Base-by-base conservation (phyloP, 495 filamentous ascomycete species). In the Penicillium dipodomyicola region DNA sequence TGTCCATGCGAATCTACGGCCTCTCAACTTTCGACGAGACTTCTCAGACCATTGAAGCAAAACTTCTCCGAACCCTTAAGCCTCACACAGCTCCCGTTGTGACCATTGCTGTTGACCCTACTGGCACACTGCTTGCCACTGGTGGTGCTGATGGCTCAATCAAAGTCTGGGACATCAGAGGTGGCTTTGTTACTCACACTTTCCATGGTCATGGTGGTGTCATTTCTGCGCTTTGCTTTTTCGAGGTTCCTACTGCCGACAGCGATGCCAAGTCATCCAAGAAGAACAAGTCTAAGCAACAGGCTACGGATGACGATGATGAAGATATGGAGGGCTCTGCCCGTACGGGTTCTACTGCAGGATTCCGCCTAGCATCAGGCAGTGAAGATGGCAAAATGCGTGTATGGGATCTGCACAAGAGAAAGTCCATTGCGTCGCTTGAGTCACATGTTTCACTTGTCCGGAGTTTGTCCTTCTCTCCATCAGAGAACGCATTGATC, bases 101-200 rank as follows among this genome's bases (percentile, higher is more conserved):
- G 9, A 90, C 92, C 4, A 79, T 89, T 15, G 84, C 88, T 15
- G 82, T 91, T 44, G 94, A 99, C 68, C 77, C 80, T 32, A 96
- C 92, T 2, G 87, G 92, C 63, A 97, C 93, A 14, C 76, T 99
- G 11, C 74, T 97, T 40, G 94, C 93, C 35, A 96, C 92, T 19
- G 94, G 94, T 52, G 89, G 84, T 23, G 90, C 94, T 8, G 94
- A 97, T 72, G 94, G 94, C 25, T 81, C 86, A 4, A 87, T 96
- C 58, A 99, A 99, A 70, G 87, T 99, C 50, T 97, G 91, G 91
- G 95, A 99, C 74, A 92, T 99, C 37, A 75, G 80, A 55, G 91
- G 89, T 17, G 95, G 94, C 14, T 97, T 86, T 68, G 84, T 90
- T 25, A 99, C 94, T 15, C 94, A 99, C 70, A 97, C 91, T 2